phyloP scores from a whole-genome alignment of 1,284 basidiomycete genomes.

The Sporisorium iseilematis-ciliati region DNA sequence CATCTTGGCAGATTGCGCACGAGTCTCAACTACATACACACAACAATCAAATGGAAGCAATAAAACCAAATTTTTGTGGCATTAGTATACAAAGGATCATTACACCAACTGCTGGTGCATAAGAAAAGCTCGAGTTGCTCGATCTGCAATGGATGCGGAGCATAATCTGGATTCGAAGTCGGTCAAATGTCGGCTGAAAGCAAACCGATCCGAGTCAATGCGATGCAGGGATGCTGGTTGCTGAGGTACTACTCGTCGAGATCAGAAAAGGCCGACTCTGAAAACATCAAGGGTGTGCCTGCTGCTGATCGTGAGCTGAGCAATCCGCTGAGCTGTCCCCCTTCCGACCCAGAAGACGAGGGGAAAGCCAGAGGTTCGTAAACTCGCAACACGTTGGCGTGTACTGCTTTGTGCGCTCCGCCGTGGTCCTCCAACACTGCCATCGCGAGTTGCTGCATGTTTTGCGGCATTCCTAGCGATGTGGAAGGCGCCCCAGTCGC shows the following conservation, averaged over 20 bases:
- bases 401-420: constrained; percentile 1
- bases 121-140: not conserved
- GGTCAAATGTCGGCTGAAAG: not conserved
- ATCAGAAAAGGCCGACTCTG: constrained; percentile 9
- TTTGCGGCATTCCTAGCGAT: constrained; percentile 16
- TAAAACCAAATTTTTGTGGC: constrained; percentile 7
- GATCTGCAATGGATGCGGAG: too few relatives aligned
- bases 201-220: not conserved
- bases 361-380: constrained; percentile 12
- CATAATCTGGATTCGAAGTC: too few relatives aligned
- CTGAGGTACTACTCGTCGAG: constrained; percentile 1
- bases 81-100: constrained; percentile 17
- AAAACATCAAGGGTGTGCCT: constrained; percentile 9
- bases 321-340: constrained; percentile 9
- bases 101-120: not conserved
- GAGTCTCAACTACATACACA: not conserved
- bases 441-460: constrained; percentile 38
- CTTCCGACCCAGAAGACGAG: constrained; percentile 13
- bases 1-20: not conserved
- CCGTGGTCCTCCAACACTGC: constrained; percentile 20
- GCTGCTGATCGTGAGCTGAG: constrained; percentile 9
- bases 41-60: not conserved
- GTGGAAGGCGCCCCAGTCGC: not conserved
- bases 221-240: not conserved
- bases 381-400: constrained; percentile 2